Conservation (phyloP, 2,329 filamentous ascomycete species). For the Colletotrichum caudatum region DNA sequence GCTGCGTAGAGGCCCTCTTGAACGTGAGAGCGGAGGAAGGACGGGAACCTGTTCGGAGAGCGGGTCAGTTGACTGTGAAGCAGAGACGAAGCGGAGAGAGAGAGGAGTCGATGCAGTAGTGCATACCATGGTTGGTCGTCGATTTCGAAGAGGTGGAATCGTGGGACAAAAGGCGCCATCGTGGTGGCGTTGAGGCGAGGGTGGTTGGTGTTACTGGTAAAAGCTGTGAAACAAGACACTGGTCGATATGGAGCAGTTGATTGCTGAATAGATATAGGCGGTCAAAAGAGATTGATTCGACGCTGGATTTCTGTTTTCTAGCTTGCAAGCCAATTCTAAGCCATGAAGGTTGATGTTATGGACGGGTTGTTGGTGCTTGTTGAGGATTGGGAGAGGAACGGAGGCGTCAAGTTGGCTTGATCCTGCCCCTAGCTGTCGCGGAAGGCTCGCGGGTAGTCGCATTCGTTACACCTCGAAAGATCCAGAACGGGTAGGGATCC, state of each 20-base stretch:
- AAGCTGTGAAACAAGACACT: neutral
- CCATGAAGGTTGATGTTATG: neutral
- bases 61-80: constrained; percentile 23
- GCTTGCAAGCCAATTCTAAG: neutral
- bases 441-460: constrained; percentile 14
- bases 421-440: constrained; percentile 11
- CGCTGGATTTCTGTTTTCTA: neutral
- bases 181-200: constrained; percentile 32
- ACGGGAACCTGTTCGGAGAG: constrained; percentile 67
- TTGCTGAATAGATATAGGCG: neutral
- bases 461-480: constrained; percentile 11
- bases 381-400: neutral
- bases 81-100: neutral
- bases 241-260: neutral
- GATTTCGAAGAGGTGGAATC: constrained; percentile 75
- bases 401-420: constrained; percentile 9
- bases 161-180: constrained; percentile 65
- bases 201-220: neutral
- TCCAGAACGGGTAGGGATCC: constrained; percentile 15
- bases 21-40: constrained; percentile 72
- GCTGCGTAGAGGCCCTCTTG: constrained; percentile 73
- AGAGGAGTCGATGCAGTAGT: constrained; percentile 12
- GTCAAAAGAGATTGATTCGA: constrained; percentile 14
- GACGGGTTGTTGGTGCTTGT: constrained; percentile 3
- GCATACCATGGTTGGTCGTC: constrained; percentile 74